Percentiles rank a stretch among this genome's conserved stretches.
Evolutionary conservation across 163 green algal genomes (phyloP).

Genomic region (Smithsoniella earleae): DNA sequence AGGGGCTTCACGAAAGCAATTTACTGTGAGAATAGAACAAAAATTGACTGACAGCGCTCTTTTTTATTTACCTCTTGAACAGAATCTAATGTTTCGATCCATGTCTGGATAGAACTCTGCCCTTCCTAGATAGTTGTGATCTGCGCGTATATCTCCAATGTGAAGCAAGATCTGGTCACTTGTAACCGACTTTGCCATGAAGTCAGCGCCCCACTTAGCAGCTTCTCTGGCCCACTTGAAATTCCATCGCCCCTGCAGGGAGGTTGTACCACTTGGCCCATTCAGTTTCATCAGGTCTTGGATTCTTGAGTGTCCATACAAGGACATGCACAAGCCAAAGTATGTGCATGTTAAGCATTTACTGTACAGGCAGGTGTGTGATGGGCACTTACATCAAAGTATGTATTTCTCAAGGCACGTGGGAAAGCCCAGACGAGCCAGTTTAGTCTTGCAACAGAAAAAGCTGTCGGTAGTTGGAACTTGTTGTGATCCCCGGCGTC

Average conservation of each 20-base stretch:
- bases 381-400: constrained; percentile 7
- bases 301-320: no score
- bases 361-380: neutral
- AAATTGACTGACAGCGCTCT: neutral
- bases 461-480: constrained; percentile 34
- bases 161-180: neutral
- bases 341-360: neutral
- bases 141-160: constrained; percentile 11
- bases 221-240: constrained; percentile 4
- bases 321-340: neutral
- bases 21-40: neutral
- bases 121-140: constrained; percentile 10
- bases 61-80: neutral
- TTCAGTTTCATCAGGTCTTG: no score
- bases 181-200: neutral
- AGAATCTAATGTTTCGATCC: constrained; percentile 17
- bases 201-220: constrained; percentile 27
- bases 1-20: neutral
- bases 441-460: constrained; percentile 17
- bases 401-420: neutral
- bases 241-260: neutral
- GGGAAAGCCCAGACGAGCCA: constrained; percentile 20
- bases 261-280: no score
- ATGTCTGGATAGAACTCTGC: constrained; percentile 17
- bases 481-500: constrained; percentile 35